These are phyloP conservation scores for Bruguiera sexangula DNA, from an alignment of 345 rosid genomes.

Conservation along the genomic window DNA sequence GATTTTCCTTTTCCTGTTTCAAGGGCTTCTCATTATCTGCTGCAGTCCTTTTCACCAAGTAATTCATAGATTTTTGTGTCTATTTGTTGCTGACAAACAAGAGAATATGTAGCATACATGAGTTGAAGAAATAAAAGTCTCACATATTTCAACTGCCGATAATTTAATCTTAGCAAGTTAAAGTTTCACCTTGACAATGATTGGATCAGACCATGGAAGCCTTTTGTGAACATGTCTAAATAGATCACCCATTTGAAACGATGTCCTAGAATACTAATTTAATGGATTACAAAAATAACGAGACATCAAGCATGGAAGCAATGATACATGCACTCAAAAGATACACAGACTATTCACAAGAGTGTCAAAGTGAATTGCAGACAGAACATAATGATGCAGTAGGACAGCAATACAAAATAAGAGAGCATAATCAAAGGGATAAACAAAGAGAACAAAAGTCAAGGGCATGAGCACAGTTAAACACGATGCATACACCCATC, in stretches of 20 bases:
- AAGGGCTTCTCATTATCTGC: constrained; percentile 86
- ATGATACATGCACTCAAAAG: no score
- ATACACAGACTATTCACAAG: no score
- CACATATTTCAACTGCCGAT: not conserved
- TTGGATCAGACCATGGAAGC: constrained; percentile 93
- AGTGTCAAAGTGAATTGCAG: no score
- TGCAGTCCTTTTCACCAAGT: constrained; percentile 87
- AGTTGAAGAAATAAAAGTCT: not conserved
- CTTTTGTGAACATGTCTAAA: constrained; percentile 64
- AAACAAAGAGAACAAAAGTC: no score
- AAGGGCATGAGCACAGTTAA: no score
- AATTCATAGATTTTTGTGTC: constrained; percentile 67
- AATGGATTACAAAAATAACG: no score
- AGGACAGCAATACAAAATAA: no score
- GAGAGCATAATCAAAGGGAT: no score
- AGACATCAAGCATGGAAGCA: no score
- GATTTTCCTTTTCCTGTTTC: constrained; percentile 87
- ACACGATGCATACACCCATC: no score
- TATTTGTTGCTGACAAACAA: constrained; percentile 54
- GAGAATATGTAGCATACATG: constrained; percentile 10
- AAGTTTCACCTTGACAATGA: constrained; percentile 62
- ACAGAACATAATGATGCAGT: no score
- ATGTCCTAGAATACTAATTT: no score
- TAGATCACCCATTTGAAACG: constrained; percentile 56
- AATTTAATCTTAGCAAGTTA: not conserved